Percentiles rank a stretch among this genome's conserved stretches.
Conservation (phyloP, 352 stramenopile genomes). For the Globisporangium apiculatum region DNA sequence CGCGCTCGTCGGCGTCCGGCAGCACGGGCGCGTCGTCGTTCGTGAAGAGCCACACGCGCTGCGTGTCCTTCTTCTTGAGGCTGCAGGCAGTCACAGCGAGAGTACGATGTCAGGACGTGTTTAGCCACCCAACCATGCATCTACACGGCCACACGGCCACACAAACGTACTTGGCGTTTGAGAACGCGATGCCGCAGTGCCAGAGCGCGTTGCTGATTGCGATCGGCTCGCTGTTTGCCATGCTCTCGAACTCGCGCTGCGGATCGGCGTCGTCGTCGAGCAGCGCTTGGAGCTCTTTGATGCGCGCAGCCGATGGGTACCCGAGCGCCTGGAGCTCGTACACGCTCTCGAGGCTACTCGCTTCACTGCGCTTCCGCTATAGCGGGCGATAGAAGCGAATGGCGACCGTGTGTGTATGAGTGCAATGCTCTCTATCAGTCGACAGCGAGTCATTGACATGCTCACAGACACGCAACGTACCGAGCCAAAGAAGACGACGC, state of each 20-base stretch:
- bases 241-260: slow-evolving; percentile 36
- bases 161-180: slow-evolving; percentile 53
- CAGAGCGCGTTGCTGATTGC: slow-evolving; percentile 80
- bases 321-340: slow-evolving; percentile 71
- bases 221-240: slow-evolving; percentile 50
- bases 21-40: slow-evolving; percentile 56
- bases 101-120: no score
- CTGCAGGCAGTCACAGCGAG: slow-evolving; percentile 15
- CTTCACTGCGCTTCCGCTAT: slow-evolving; percentile 57
- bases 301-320: slow-evolving; percentile 61
- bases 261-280: slow-evolving; percentile 34
- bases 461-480: slow-evolving; percentile 14
- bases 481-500: slow-evolving; percentile 73
- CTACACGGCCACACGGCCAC: slow-evolving; percentile 1
- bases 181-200: slow-evolving; percentile 79
- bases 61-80: slow-evolving; percentile 81
- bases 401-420: background rate
- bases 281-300: slow-evolving; percentile 69
- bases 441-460: background rate
- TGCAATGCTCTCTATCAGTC: background rate
- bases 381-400: background rate
- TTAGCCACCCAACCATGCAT: background rate
- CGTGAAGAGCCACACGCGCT: slow-evolving; percentile 84
- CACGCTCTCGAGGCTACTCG: slow-evolving; percentile 53
- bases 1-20: slow-evolving; percentile 50